phyloP scores from a whole-genome alignment of 2,329 filamentous ascomycete species.

The Colletotrichum paranaense region DNA sequence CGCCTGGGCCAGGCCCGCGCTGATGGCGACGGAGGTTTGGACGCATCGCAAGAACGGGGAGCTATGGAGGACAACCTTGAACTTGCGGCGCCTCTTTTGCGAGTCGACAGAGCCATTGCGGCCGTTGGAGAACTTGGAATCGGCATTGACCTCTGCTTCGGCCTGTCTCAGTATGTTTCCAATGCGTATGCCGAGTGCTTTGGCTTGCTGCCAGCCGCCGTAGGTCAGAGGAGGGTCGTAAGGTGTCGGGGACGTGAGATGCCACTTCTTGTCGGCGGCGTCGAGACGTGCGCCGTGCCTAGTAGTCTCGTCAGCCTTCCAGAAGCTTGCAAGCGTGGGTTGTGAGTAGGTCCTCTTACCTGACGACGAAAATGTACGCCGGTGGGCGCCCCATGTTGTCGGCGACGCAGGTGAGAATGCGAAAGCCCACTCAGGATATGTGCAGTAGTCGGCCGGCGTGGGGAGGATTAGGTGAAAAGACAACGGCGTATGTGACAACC shows the following conservation, averaged over 20 bases:
- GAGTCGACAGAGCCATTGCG: slow-evolving; percentile 37
- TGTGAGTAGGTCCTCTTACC: slow-evolving; percentile 43
- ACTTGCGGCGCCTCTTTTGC: slow-evolving; percentile 65
- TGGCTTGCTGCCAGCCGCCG: slow-evolving; percentile 90
- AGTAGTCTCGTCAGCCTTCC: slow-evolving; percentile 11
- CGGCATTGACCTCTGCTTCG: slow-evolving; percentile 54
- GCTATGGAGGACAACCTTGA: slow-evolving; percentile 87
- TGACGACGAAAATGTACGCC: slow-evolving; percentile 57
- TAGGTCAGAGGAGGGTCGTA: slow-evolving; percentile 97
- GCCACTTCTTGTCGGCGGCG: slow-evolving; percentile 94
- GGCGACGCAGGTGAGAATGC: slow-evolving; percentile 1
- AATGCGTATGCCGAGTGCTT: slow-evolving; percentile 84
- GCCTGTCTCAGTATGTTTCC: slow-evolving; percentile 74
- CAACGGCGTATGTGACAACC: slow-evolving; percentile 11
- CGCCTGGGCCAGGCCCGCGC: slow-evolving; percentile 82
- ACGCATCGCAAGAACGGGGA: slow-evolving; percentile 96
- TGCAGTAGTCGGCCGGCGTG: not conserved
- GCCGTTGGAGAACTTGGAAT: slow-evolving; percentile 35
- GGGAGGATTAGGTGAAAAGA: not conserved
- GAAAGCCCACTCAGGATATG: not conserved
- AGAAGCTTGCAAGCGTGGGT: not conserved
- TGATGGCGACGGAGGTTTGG: slow-evolving; percentile 90
- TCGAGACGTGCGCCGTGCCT: slow-evolving; percentile 94
- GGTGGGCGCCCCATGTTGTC: slow-evolving; percentile 53
- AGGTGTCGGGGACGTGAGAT: slow-evolving; percentile 89